Conservation (phyloP, 371 early-diverging fungal genomes). For the Syncephalis plumigaleata region DNA sequence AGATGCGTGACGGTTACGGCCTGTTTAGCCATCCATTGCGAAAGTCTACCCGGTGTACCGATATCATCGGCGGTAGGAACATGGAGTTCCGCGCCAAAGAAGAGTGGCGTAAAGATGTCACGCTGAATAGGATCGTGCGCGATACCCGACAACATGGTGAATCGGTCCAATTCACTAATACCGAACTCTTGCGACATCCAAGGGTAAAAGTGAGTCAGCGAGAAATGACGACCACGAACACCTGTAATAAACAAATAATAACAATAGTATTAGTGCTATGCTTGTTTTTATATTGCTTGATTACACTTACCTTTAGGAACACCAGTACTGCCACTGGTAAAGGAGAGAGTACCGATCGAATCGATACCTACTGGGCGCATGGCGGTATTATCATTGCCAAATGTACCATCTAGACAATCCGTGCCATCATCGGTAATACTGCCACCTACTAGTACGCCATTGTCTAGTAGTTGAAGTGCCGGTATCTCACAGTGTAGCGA, state of each 20-base stretch:
- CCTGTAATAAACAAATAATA: slow-evolving; percentile 21
- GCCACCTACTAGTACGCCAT: slow-evolving; percentile 57
- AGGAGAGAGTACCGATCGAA: slow-evolving; percentile 84
- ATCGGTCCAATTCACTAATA: slow-evolving; percentile 60
- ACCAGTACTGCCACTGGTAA: slow-evolving; percentile 91
- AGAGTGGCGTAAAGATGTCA: slow-evolving; percentile 95
- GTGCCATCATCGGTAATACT: slow-evolving; percentile 5
- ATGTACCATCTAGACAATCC: slow-evolving; percentile 12
- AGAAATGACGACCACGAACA: slow-evolving; percentile 93
- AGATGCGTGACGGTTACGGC: slow-evolving; percentile 83
- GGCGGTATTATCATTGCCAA: neutral
- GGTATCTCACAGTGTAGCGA: slow-evolving; percentile 63
- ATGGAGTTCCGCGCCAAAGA: slow-evolving; percentile 86
- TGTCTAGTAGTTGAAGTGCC: slow-evolving; percentile 46
- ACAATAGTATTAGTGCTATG: no score
- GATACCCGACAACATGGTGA: slow-evolving; percentile 96
- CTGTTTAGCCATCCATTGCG: slow-evolving; percentile 84
- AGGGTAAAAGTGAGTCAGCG: slow-evolving; percentile 94
- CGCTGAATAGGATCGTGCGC: slow-evolving; percentile 98
- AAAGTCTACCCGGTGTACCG: slow-evolving; percentile 83
- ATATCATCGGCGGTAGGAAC: slow-evolving; percentile 92
- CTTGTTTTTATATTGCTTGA: no score
- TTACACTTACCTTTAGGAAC: slow-evolving; percentile 61
- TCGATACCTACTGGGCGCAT: slow-evolving; percentile 59
- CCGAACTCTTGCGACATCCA: slow-evolving; percentile 92